Evolutionary conservation across 805 yeast species (phyloP).

Genomic region (Saccharomyces paradoxus): DNA sequence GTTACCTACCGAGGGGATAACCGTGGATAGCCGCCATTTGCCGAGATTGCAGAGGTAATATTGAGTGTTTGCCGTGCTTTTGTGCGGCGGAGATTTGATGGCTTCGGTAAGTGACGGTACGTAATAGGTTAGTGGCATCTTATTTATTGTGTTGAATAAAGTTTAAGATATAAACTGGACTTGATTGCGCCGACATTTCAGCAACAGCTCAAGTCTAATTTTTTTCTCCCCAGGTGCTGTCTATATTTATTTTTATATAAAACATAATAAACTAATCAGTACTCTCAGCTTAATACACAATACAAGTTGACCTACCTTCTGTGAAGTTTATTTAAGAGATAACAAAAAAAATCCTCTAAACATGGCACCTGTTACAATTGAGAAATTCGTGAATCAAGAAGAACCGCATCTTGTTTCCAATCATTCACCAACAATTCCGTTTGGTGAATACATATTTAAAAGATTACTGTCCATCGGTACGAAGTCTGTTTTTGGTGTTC

Average conservation of each 20-base stretch:
- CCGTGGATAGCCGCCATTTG: background rate
- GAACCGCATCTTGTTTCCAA: background rate
- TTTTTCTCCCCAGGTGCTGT: background rate
- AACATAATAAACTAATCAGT: background rate
- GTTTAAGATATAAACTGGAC: background rate
- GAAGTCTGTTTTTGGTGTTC: constrained; percentile 63
- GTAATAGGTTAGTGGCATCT: background rate
- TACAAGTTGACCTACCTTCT: background rate
- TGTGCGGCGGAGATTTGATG: background rate
- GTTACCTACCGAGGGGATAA: background rate
- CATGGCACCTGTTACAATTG: background rate
- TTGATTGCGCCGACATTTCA: background rate
- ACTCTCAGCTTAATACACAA: background rate
- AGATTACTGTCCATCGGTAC: constrained; percentile 49
- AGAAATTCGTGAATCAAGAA: background rate
- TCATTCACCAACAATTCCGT: constrained; percentile 30
- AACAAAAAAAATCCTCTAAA: background rate
- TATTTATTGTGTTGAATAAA: background rate
- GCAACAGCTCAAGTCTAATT: background rate
- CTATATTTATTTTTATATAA: background rate
- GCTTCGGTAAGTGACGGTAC: background rate
- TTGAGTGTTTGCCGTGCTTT: background rate
- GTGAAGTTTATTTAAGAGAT: background rate
- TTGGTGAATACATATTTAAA: constrained; percentile 59
- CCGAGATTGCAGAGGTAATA: background rate